phyloP scores from a whole-genome alignment of 192 early-diverging fungal species.

The Linnemannia zychae region DNA sequence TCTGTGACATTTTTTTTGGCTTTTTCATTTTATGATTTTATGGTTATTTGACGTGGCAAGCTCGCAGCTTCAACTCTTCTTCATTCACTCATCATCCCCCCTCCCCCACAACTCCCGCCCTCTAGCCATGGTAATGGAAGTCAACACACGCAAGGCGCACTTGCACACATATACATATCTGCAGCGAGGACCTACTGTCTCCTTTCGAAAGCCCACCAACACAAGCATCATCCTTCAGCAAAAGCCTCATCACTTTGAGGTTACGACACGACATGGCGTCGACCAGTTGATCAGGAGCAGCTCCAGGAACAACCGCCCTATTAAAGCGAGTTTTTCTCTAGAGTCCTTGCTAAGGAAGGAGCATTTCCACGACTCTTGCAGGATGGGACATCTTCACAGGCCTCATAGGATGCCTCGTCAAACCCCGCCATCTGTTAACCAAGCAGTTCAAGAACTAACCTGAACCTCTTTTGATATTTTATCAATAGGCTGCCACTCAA shows the following conservation, averaged over 20 bases:
- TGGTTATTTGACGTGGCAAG: no score
- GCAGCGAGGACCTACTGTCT: background rate
- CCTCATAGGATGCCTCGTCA: no score
- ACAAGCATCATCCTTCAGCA: background rate
- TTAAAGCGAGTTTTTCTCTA: background rate
- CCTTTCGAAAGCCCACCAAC: background rate
- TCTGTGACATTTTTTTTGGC: background rate
- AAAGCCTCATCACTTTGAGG: background rate
- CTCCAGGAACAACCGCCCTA: background rate
- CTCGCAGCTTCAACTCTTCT: background rate
- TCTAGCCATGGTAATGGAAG: background rate
- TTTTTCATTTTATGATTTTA: background rate
- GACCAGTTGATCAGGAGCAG: background rate
- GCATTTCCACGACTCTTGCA: background rate
- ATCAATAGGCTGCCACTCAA: constrained; percentile 50
- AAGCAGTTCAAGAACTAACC: background rate
- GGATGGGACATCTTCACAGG: background rate
- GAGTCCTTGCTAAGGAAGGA: background rate
- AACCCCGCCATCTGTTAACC: background rate
- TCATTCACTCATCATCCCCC: background rate
- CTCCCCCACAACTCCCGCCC: background rate
- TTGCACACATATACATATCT: background rate
- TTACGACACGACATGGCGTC: background rate
- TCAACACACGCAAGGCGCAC: background rate
- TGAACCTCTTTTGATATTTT: background rate